Evolutionary conservation across 169 alveolate species (phyloP).

Genomic region (Plasmodium fragile): DNA sequence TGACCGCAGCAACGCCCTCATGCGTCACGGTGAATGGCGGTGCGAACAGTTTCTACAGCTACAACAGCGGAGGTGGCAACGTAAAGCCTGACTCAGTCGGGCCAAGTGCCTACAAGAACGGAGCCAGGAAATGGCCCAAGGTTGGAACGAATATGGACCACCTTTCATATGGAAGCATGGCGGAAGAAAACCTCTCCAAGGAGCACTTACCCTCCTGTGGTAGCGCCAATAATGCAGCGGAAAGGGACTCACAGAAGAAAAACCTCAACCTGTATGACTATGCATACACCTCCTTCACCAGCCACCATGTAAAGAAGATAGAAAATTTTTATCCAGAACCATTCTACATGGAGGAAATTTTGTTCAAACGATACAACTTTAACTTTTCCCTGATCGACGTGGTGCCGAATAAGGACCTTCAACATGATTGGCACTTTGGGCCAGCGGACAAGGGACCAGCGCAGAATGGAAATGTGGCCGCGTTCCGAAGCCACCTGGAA

Average conservation of each 20-base stretch:
- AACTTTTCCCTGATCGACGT: constrained; percentile 33
- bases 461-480: neutral
- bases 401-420: constrained; percentile 14
- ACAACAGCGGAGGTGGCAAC: neutral
- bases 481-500: neutral
- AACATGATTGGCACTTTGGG: neutral
- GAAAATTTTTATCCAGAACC: constrained; percentile 27
- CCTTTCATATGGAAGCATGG: neutral
- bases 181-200: neutral
- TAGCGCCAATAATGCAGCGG: neutral
- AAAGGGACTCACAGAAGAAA: neutral
- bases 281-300: constrained; percentile 28
- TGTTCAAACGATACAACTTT: constrained; percentile 50
- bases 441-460: neutral
- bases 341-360: constrained; percentile 67
- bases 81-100: neutral
- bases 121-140: neutral
- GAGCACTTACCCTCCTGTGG: neutral
- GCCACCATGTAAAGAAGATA: constrained; percentile 27
- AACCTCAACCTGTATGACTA: constrained; percentile 44
- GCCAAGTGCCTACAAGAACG: constrained; percentile 1
- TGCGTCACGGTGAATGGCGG: neutral
- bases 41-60: neutral
- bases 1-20: neutral
- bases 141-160: neutral